Evolutionary conservation across 169 alveolate genomes (phyloP).

Genomic region (Plasmodium inui): DNA sequence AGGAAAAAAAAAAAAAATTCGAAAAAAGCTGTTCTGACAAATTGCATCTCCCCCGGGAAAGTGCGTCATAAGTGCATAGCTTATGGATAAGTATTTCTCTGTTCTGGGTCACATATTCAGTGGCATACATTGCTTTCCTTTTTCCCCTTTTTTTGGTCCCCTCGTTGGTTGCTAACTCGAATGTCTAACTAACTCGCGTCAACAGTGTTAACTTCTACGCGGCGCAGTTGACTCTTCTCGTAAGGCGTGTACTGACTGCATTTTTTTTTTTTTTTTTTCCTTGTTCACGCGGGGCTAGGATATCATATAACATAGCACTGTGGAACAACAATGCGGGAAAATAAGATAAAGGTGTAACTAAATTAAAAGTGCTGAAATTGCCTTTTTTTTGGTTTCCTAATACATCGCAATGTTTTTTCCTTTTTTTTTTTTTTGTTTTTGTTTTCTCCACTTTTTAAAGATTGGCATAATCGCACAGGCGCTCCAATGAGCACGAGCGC

Average conservation of each 20-base stretch:
- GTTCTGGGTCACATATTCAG: background rate
- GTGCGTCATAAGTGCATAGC: background rate
- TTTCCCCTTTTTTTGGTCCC: background rate
- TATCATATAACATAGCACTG: background rate
- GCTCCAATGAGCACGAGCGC: background rate
- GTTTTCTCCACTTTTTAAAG: background rate
- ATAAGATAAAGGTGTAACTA: background rate
- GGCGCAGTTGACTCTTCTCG: background rate
- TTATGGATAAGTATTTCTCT: background rate
- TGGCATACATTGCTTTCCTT: background rate
- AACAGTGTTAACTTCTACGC: background rate
- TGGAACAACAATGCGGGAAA: background rate
- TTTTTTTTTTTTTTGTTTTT: background rate
- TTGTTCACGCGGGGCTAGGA: background rate
- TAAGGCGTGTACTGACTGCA: background rate
- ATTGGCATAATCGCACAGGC: background rate
- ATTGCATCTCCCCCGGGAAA: background rate
- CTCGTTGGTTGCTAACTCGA: background rate
- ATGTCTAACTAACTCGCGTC: background rate
- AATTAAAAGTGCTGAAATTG: background rate
- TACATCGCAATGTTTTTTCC: background rate
- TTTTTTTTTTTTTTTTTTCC: background rate
- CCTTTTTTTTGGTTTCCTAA: background rate
- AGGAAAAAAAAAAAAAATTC: background rate
- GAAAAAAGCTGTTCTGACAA: background rate